A percentile compares a stretch with the other conserved stretches of the same genome.
Conservation (phyloP, 495 filamentous ascomycete species). For the Trichoderma gamsii region DNA sequence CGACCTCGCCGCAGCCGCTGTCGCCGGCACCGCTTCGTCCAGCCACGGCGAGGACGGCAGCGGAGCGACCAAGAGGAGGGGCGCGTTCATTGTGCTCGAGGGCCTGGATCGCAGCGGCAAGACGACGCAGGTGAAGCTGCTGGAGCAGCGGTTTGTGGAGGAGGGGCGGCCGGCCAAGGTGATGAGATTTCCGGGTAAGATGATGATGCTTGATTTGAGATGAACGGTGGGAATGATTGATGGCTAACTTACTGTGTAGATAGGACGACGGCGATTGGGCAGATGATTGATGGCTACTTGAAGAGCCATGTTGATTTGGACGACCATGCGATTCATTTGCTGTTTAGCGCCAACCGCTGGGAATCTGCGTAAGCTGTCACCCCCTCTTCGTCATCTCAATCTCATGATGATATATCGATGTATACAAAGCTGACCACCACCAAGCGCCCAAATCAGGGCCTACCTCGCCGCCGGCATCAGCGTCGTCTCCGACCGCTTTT, state of each 20-base stretch:
- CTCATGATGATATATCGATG: background rate
- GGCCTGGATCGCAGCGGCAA: conserved; percentile 93
- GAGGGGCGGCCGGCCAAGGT: conserved; percentile 60
- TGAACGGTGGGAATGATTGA: background rate
- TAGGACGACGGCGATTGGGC: conserved; percentile 80
- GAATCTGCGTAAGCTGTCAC: conserved; percentile 57
- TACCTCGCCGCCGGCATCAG: conserved; percentile 61
- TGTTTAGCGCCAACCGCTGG: conserved; percentile 97
- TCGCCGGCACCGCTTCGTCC: conserved; percentile 23
- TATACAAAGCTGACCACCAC: no score
- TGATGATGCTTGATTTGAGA: no score
- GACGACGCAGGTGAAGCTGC: conserved; percentile 79
- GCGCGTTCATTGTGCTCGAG: conserved; percentile 83
- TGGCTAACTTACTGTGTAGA: conserved; percentile 45
- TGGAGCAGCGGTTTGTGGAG: conserved; percentile 56
- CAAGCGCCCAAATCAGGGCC: conserved; percentile 44
- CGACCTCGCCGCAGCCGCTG: conserved; percentile 38
- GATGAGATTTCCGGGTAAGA: conserved; percentile 81
- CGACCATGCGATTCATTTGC: conserved; percentile 88
- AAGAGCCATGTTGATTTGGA: conserved; percentile 67
- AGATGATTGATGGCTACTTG: conserved; percentile 84
- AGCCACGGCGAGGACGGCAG: background rate
- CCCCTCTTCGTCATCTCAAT: background rate
- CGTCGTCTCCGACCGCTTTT: conserved; percentile 86
- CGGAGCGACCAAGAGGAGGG: conserved; percentile 40